phyloP scores from a whole-genome alignment of 2,329 filamentous ascomycete genomes.

The Ophiostoma ips region DNA sequence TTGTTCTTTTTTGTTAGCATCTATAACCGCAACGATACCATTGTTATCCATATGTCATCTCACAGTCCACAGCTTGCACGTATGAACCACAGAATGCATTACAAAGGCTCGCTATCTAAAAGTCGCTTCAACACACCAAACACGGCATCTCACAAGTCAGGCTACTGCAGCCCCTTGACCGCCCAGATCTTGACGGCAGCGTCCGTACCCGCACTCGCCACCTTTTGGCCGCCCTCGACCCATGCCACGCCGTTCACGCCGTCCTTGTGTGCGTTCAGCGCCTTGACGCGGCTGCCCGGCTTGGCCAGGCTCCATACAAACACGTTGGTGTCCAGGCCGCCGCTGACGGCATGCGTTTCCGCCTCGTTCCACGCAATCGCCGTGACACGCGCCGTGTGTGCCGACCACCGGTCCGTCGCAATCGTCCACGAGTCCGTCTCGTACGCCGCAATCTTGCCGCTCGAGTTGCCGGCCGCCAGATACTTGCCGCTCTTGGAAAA shows the following conservation, averaged over 20 bases:
- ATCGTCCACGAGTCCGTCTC: constrained; percentile 47
- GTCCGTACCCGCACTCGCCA: constrained; percentile 75
- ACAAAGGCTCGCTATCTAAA: no score
- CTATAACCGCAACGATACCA: no score
- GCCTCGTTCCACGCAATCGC: constrained; percentile 61
- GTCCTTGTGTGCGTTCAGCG: constrained; percentile 84
- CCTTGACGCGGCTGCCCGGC: constrained; percentile 74
- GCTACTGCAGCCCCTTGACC: constrained; percentile 40
- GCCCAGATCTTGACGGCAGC: constrained; percentile 84
- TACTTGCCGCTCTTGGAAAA: constrained; percentile 69
- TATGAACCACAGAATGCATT: no score
- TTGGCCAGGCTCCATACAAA: constrained; percentile 80
- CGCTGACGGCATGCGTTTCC: constrained; percentile 68
- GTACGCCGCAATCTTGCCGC: constrained; percentile 81
- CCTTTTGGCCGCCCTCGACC: constrained; percentile 46
- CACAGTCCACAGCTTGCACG: no score
- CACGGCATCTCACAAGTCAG: no score
- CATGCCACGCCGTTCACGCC: constrained; percentile 81
- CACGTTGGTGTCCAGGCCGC: constrained; percentile 79
- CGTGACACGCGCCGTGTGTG: constrained; percentile 44
- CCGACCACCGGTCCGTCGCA: constrained; percentile 60
- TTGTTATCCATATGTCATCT: no score
- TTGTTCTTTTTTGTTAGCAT: no score
- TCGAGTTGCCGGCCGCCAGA: constrained; percentile 68
- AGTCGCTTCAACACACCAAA: no score